These are phyloP conservation scores for Apiotrichum gracile DNA, from an alignment of 1,284 basidiomycete genomes.

Conservation along the genomic window DNA sequence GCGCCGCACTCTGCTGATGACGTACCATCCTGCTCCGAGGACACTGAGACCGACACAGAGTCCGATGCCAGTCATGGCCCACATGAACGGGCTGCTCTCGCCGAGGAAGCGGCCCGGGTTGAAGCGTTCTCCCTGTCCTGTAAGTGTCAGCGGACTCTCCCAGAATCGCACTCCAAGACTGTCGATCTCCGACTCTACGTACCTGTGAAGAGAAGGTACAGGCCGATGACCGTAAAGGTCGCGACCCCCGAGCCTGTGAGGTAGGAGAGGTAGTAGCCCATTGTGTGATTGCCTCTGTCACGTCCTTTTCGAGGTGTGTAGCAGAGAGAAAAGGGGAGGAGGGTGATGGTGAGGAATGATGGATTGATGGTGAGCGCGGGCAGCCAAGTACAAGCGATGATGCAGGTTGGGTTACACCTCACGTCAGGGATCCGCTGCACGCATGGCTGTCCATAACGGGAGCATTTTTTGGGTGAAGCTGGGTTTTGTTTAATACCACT, in stretches of 20 bases:
- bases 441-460: too few species aligned
- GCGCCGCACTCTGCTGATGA: too few species aligned
- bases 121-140: constrained; percentile 82
- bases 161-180: constrained; percentile 15
- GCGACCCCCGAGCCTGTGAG: neutral
- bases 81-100: constrained; percentile 87
- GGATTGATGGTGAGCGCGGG: too few species aligned
- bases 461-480: too few species aligned
- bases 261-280: constrained; percentile 11
- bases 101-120: constrained; percentile 88
- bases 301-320: too few species aligned
- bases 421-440: neutral
- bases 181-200: constrained; percentile 6
- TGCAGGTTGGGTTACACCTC: neutral
- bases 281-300: neutral
- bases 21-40: constrained; percentile 89
- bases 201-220: constrained; percentile 86
- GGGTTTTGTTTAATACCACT: too few species aligned
- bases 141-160: constrained; percentile 1
- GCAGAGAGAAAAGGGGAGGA: too few species aligned
- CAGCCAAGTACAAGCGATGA: too few species aligned
- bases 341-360: too few species aligned
- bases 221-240: constrained; percentile 59
- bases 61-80: constrained; percentile 85
- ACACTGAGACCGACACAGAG: constrained; percentile 92